Base-by-base conservation (phyloP, 768 basidiomycete species). In the Lactifluus echinatus region DNA sequence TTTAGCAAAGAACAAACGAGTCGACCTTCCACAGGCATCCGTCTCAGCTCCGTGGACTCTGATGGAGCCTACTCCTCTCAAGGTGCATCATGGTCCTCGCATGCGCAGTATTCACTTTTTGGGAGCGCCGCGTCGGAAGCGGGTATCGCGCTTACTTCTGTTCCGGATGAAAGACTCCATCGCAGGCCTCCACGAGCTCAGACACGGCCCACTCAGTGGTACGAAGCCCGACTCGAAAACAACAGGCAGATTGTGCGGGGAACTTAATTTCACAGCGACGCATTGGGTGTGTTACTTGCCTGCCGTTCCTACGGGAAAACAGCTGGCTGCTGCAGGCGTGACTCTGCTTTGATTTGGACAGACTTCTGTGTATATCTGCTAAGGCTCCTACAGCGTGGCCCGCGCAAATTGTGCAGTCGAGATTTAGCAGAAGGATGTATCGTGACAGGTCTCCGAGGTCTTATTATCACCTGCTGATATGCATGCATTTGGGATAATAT, bases 131-230 rank as follows among this genome's bases (percentile, higher is more conserved):
- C 26, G 19, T 50, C 48, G n/a, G 52, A 37, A 17, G 26, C 7
- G 21, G 33, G 56, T n/a, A 43, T 54, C 11, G 50, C 42, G n/a
- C 6, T 80, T 78, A 10, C 75, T 66, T 12, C 74, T 75, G 57
- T 71, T 69, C 67, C 78, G 79, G 64, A 68, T 71, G 67, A 83
- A 82, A 11, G 23, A 17, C 17, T 33, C 26, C 39, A 11, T 37
- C 45, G 48, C 42, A 37, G 36, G 10, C n/a, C 44, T 10, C 33
- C 33, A 11, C 29, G 42, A 19, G 33, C 34, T 17, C 43, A 26
- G 12, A 17, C 17, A 28, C 37, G 23, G 21, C 23, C 52, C 19
- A 26, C 15, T 11, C 26, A 39, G 7, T 29, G n/a, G 15, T 17
- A 39, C 40, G 26, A 12, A 42, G 21, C 28, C 8, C 43, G 15